phyloP scores from a whole-genome alignment of 805 yeast genomes.

The Priceomyces haplophilus region DNA sequence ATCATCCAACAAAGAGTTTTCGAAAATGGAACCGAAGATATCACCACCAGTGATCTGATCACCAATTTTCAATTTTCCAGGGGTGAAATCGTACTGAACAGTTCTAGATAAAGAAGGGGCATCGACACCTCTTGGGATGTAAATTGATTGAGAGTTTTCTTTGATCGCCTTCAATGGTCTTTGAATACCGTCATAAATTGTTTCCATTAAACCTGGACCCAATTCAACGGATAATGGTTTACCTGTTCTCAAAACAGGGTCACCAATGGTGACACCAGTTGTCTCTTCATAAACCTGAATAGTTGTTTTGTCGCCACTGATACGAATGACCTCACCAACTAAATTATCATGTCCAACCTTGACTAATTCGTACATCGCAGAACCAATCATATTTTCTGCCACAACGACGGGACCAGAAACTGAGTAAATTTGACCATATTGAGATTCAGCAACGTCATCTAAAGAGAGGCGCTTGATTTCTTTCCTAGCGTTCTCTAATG shows the following conservation, averaged over 20 bases:
- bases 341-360: constrained; percentile 95
- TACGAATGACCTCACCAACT: constrained; percentile 98
- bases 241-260: constrained; percentile 97
- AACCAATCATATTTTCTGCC: constrained; percentile 98
- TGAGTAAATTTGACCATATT: constrained; percentile 85
- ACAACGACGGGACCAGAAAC: constrained; percentile 98
- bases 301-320: constrained; percentile 94
- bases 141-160: constrained; percentile 83
- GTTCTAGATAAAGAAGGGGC: constrained; percentile 91
- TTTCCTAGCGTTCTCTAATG: constrained; percentile 94
- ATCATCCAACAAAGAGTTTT: constrained; percentile 87
- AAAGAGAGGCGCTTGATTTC: constrained; percentile 82
- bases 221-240: constrained; percentile 98
- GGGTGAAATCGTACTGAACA: constrained; percentile 80
- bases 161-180: constrained; percentile 95
- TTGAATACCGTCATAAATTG: constrained; percentile 98
- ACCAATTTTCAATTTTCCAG: constrained; percentile 77
- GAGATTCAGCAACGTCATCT: constrained; percentile 66
- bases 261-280: constrained; percentile 98
- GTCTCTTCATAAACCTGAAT: constrained; percentile 99
- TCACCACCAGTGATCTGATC: constrained; percentile 99
- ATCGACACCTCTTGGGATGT: constrained; percentile 98
- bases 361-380: constrained; percentile 99
- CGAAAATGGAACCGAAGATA: constrained; percentile 88
- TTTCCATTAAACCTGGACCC: constrained; percentile 99